Base-by-base conservation (phyloP, 768 basidiomycete species). In the Agaricus sinodeliciosus region DNA sequence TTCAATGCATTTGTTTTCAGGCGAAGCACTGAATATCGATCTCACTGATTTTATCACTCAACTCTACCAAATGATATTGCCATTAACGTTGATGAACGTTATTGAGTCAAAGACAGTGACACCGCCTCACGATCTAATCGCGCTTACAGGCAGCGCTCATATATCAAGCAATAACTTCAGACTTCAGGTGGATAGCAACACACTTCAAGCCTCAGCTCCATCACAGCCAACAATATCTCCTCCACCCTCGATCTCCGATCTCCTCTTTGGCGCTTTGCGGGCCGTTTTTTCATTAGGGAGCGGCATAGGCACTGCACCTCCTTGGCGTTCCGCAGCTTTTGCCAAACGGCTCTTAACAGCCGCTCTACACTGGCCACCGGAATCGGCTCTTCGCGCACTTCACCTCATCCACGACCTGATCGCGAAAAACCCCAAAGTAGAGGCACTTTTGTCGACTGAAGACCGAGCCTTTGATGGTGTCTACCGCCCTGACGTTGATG, bases 1-100 rank as follows among this genome's bases (percentile, higher is more conserved):
- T 42, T 45, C 43, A 25, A 37, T 46, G 51, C 16, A 19, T 19
- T 13, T n/a, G 15, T 54, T 54, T 56, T 52, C 64, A 95, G 93
- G 94, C 54, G 96, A 99, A 72, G 91, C 95, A n/a, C 77, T 99
- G 60, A 94, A 93, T 62, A 90, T 99, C 63, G 96, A 98, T 75
- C 78, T 97, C 50, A 77, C 73, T 62, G 95, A 94, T 61, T 97
- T 98, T 64, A 78, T 91, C 65, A 79, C 84, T 48, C 79, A 81
- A 22, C 78, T 99, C 8, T 98, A 95, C 72, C 74, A 81, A 18
- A 77, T 94, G 58, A 81, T 99, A 58, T 75, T 86, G 9, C 81
- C 87, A 3, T 72, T 95, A 59, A 82, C 84, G 49, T 67, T 89
- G 54, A 71, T 79, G 59, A 73, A 79, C 8, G 79, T 82, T 56